A percentile compares a stretch with the other conserved stretches of the same genome.
Evolutionary conservation across 2,329 filamentous ascomycete species (phyloP).

Genomic region (Teratosphaeria epicoccoides): DNA sequence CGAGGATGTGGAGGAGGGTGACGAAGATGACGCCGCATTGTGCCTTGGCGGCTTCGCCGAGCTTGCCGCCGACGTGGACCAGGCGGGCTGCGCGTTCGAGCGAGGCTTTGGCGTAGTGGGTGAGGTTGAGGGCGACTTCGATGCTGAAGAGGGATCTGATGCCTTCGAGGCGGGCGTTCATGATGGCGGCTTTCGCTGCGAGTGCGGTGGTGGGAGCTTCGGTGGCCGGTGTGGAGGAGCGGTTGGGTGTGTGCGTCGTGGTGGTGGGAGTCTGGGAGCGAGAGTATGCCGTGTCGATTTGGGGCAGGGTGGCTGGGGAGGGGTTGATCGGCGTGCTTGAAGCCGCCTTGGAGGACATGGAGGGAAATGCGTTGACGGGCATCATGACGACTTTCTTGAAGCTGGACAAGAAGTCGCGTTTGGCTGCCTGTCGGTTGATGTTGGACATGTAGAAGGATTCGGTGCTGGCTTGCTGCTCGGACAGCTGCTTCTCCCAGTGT

Average conservation of each 20-base stretch:
- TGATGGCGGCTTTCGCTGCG: slow-evolving; percentile 92
- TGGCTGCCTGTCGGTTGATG: slow-evolving; percentile 86
- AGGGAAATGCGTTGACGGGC: slow-evolving; percentile 79
- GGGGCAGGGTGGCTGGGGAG: slow-evolving; percentile 15
- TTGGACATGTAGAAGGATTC: slow-evolving; percentile 96
- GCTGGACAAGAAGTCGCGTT: slow-evolving; percentile 88
- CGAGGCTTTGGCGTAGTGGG: slow-evolving; percentile 78
- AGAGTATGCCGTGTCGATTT: slow-evolving; percentile 15
- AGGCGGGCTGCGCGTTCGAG: slow-evolving; percentile 79
- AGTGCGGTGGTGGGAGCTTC: slow-evolving; percentile 82
- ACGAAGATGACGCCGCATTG: slow-evolving; percentile 89
- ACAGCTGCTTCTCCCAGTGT: slow-evolving; percentile 83
- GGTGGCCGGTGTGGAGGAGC: slow-evolving; percentile 27
- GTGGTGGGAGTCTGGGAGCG: slow-evolving; percentile 20
- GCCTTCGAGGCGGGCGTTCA: slow-evolving; percentile 87
- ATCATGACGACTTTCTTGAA: slow-evolving; percentile 99
- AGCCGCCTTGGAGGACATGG: slow-evolving; percentile 25
- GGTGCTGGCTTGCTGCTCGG: slow-evolving; percentile 77
- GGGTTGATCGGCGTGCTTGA: not conserved
- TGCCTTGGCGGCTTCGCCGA: slow-evolving; percentile 68
- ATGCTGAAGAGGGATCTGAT: slow-evolving; percentile 95
- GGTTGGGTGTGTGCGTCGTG: slow-evolving; percentile 15
- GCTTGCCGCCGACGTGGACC: slow-evolving; percentile 63
- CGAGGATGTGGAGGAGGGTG: slow-evolving; percentile 69
- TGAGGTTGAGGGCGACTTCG: slow-evolving; percentile 80